Evolutionary conservation across 345 rosid species (phyloP).

Genomic region (Eucalyptus regnans): DNA sequence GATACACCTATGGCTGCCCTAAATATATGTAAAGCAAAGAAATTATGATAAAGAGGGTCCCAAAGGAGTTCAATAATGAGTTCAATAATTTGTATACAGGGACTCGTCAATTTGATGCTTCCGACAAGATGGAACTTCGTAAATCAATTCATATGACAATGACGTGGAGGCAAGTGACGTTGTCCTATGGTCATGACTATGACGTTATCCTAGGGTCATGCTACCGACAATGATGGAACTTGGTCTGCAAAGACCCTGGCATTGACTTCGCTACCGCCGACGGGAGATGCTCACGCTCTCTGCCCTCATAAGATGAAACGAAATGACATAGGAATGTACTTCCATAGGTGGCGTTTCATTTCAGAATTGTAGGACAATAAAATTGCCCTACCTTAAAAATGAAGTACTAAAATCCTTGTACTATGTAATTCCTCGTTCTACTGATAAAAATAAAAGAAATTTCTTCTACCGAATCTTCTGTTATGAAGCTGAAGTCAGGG

Average conservation of each 20-base stretch:
- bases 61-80: not conserved
- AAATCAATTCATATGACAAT: not conserved
- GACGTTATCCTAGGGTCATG: not conserved
- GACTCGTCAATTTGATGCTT: not conserved
- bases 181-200: not conserved
- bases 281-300: too few relatives aligned
- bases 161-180: not conserved
- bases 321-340: not conserved
- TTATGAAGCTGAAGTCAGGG: not conserved
- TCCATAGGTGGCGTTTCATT: not conserved
- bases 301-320: not conserved
- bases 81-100: not conserved
- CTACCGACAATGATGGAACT: too few relatives aligned
- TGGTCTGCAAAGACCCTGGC: not conserved
- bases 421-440: not conserved
- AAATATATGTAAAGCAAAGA: not conserved
- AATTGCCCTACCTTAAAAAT: not conserved
- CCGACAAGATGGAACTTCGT: too few relatives aligned
- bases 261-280: not conserved
- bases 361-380: not conserved
- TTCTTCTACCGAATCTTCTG: too few relatives aligned
- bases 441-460: too few relatives aligned
- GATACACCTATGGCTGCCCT: not conserved
- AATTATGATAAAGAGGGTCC: not conserved
- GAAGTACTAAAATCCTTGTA: not conserved